A percentile compares a stretch with the other conserved stretches of the same genome.
phyloP scores from a whole-genome alignment of 306 rosid genomes.

The Rosa rugosa region DNA sequence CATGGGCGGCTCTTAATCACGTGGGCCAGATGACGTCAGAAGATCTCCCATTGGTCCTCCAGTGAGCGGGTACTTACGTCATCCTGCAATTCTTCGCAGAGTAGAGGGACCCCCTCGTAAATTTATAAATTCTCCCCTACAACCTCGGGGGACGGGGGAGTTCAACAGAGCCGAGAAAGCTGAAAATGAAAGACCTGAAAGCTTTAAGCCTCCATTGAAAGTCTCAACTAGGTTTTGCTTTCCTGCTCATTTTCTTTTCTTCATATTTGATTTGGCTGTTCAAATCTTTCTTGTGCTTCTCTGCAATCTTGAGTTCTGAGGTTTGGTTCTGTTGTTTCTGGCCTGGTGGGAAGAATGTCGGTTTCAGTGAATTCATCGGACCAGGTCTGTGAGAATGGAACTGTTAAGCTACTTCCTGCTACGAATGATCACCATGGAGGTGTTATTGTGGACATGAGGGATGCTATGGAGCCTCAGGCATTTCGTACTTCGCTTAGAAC shows the following conservation, averaged over 20 bases:
- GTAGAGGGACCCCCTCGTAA: too few species aligned
- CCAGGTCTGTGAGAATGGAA: conserved; percentile 28
- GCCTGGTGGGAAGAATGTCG: conserved; percentile 8
- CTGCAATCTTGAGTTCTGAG: background rate
- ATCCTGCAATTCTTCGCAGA: background rate
- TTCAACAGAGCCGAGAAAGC: background rate
- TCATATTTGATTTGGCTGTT: background rate
- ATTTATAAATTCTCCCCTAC: background rate
- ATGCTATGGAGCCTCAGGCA: conserved; percentile 49
- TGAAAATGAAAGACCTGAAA: background rate
- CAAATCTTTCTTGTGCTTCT: background rate
- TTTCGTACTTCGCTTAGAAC: conserved; percentile 53
- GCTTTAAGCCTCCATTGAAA: too few species aligned
- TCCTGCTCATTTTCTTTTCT: too few species aligned
- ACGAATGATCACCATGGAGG: conserved; percentile 67
- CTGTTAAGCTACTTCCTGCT: conserved; percentile 47
- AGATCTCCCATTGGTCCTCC: conserved; percentile 6
- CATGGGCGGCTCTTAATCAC: background rate
- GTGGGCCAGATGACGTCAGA: background rate
- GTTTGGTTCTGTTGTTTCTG: background rate
- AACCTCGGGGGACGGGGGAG: background rate
- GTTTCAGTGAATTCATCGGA: conserved; percentile 2
- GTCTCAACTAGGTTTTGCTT: too few species aligned
- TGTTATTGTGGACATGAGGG: conserved; percentile 57
- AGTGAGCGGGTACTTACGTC: conserved; percentile 9